Conservation (phyloP, 2,329 filamentous ascomycete genomes). For the Fusarium pseudoanthophilum region DNA sequence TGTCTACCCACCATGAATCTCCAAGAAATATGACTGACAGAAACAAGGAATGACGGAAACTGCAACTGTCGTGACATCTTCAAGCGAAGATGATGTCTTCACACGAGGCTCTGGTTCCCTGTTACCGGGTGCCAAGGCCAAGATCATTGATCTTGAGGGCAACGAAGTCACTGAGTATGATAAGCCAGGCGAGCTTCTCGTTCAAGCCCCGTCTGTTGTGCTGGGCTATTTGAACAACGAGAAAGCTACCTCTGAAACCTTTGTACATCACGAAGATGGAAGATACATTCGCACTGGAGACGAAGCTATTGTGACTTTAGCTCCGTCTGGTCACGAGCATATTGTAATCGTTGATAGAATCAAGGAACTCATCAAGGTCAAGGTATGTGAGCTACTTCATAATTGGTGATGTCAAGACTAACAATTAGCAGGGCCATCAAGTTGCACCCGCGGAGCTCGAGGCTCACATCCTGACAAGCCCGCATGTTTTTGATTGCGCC, state of each 20-base stretch:
- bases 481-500: constrained; percentile 76
- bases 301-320: constrained; percentile 75
- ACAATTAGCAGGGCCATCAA: constrained; percentile 69
- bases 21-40: not conserved
- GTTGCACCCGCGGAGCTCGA: constrained; percentile 84
- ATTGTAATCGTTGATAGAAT: constrained; percentile 83
- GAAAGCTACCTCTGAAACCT: constrained; percentile 84
- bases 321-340: constrained; percentile 77
- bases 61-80: constrained; percentile 43
- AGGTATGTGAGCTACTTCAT: constrained; percentile 57
- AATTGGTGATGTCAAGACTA: fast-evolving
- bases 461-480: constrained; percentile 76
- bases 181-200: constrained; percentile 80
- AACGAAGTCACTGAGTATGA: constrained; percentile 74
- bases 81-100: constrained; percentile 67
- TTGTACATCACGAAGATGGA: constrained; percentile 71
- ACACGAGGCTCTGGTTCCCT: constrained; percentile 76
- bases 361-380: constrained; percentile 80
- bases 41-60: constrained; percentile 56
- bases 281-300: constrained; percentile 87
- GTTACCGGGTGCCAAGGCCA: constrained; percentile 69
- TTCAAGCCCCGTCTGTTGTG: constrained; percentile 81
- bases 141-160: constrained; percentile 73
- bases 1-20: constrained; percentile 56
- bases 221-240: constrained; percentile 89